A percentile compares a stretch with the other conserved stretches of the same genome.
Conservation (phyloP, 148 eudicot species). For the Arctostaphylos glauca region DNA sequence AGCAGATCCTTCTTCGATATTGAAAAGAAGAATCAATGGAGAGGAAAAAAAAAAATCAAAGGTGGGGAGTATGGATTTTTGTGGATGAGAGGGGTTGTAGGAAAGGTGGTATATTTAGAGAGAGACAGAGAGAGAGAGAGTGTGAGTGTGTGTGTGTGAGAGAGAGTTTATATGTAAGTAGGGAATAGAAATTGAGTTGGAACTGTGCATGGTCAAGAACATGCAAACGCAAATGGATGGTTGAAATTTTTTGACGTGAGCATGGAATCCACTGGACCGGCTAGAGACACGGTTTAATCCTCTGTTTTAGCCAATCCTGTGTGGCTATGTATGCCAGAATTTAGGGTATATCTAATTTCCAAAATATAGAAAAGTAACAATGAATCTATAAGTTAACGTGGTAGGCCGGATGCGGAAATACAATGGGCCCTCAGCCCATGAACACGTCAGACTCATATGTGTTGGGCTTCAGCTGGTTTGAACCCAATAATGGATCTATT, state of each 20-base stretch:
- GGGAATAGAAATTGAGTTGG: not conserved
- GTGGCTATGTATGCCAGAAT: too few relatives aligned
- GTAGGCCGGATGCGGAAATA: too few relatives aligned
- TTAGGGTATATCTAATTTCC: too few relatives aligned
- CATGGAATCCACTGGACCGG: not conserved
- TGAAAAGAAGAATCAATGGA: not conserved
- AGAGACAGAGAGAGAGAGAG: not conserved
- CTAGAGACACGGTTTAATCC: not conserved
- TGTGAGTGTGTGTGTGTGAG: not conserved
- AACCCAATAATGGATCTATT: too few relatives aligned
- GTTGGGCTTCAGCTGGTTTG: too few relatives aligned
- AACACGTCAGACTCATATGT: too few relatives aligned
- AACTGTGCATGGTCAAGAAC: not conserved
- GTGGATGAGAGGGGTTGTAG: slow-evolving; percentile 4
- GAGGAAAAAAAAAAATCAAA: not conserved
- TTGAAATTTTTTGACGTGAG: not conserved
- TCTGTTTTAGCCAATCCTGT: not conserved
- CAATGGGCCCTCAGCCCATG: too few relatives aligned
- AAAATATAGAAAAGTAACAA: too few relatives aligned
- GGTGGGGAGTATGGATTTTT: not conserved
- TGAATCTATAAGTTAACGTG: too few relatives aligned
- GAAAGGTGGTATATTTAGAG: slow-evolving; percentile 1
- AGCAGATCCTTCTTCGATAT: not conserved
- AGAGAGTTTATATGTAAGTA: not conserved
- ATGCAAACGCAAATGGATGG: not conserved